These are phyloP conservation scores for Rhododendron mucronatum DNA, from an alignment of 148 eudicot species.

Conservation along the genomic window DNA sequence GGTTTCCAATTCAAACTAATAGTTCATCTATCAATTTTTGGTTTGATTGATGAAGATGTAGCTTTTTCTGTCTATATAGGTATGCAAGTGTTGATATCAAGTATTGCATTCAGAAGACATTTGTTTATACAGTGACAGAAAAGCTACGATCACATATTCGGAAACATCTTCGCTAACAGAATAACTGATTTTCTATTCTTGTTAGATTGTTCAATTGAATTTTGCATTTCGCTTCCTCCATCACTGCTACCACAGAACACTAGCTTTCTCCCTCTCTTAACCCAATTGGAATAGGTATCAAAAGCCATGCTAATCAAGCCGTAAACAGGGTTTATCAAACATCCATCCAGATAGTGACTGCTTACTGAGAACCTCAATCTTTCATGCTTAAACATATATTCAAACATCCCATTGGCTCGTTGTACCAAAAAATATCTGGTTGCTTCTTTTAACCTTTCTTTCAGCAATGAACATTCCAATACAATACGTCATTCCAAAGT, in stretches of 20 bases:
- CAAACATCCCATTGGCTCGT: no score
- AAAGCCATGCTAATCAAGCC: background rate
- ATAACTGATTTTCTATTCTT: background rate
- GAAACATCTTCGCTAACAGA: background rate
- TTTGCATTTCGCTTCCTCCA: background rate
- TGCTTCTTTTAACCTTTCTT: no score
- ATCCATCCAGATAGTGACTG: background rate
- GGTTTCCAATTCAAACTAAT: conserved; percentile 1
- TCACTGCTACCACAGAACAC: background rate
- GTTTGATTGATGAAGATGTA: background rate
- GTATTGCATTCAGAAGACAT: background rate
- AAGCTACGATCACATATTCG: background rate
- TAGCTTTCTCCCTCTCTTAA: background rate
- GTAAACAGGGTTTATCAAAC: background rate
- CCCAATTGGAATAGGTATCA: background rate
- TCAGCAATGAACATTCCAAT: no score
- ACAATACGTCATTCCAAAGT: no score
- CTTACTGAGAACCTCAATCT: background rate
- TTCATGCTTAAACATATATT: no score
- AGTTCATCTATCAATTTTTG: conserved; percentile 12
- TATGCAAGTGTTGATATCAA: conserved; percentile 11
- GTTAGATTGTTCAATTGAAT: background rate
- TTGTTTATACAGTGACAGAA: background rate
- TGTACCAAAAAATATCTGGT: no score
- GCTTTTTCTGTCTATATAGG: background rate